Evolutionary conservation across 2,329 filamentous ascomycete genomes (phyloP).

Genomic region (Arthrobotrys pseudoclavata): DNA sequence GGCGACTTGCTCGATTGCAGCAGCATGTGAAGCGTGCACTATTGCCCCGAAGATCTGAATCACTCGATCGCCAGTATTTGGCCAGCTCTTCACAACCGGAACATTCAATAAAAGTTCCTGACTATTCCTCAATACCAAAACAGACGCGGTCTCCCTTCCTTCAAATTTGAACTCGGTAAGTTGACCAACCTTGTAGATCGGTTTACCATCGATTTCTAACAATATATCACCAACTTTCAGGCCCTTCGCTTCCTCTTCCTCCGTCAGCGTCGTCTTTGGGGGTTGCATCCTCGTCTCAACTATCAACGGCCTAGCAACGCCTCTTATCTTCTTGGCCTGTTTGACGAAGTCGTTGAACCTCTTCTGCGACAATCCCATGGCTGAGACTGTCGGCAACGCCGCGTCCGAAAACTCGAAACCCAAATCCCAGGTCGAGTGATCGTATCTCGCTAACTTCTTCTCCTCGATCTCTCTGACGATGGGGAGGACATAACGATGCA

Average conservation of each 20-base stretch:
- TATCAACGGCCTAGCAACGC: constrained; percentile 62
- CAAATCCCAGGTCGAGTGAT: constrained; percentile 61
- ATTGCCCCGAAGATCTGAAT: constrained; percentile 64
- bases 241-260: constrained; percentile 61
- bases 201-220: constrained; percentile 63
- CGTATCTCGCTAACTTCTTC: constrained; percentile 48
- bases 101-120: constrained; percentile 62
- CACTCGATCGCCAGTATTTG: constrained; percentile 62
- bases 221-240: constrained; percentile 63
- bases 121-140: constrained; percentile 63
- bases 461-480: constrained; percentile 62
- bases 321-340: constrained; percentile 63
- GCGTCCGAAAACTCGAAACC: constrained; percentile 64
- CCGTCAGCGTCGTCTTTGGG: constrained; percentile 41
- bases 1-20: constrained; percentile 63
- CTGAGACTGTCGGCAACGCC: constrained; percentile 62
- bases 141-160: constrained; percentile 62
- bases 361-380: constrained; percentile 62
- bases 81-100: constrained; percentile 61
- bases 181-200: constrained; percentile 62
- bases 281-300: constrained; percentile 63
- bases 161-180: constrained; percentile 62
- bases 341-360: constrained; percentile 63
- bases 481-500: constrained; percentile 63
- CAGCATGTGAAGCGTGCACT: constrained; percentile 63